These are phyloP conservation scores for Amesomyces nigricolor DNA, from an alignment of 2,329 filamentous ascomycete species.

Conservation along the genomic window DNA sequence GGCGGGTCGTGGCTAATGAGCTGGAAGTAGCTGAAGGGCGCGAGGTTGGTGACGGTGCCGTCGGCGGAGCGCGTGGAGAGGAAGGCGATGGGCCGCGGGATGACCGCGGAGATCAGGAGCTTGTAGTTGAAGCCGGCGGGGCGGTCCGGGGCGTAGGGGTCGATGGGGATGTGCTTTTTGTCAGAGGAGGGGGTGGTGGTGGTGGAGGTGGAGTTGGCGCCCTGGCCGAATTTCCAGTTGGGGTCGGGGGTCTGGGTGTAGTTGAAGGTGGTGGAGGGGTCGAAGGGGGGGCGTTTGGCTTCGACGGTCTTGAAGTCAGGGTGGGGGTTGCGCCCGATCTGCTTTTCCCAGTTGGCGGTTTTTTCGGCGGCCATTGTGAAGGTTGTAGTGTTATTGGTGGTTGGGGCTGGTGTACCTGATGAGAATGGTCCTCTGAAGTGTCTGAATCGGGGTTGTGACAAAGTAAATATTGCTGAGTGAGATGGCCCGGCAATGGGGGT, in stretches of 20 bases:
- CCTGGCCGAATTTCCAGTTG: slow-evolving; percentile 59
- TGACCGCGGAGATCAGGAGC: slow-evolving; percentile 74
- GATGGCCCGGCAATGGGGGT: not conserved
- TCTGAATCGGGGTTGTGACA: not conserved
- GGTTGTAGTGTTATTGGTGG: not conserved
- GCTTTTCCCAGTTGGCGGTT: slow-evolving; percentile 20
- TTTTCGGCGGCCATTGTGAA: slow-evolving; percentile 24
- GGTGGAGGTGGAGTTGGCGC: slow-evolving; percentile 48
- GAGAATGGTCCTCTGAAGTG: not conserved
- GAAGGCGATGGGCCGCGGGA: slow-evolving; percentile 74
- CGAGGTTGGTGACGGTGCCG: slow-evolving; percentile 65
- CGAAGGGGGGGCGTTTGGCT: slow-evolving; percentile 57
- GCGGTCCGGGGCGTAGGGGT: slow-evolving; percentile 69
- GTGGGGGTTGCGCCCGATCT: slow-evolving; percentile 60
- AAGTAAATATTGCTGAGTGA: slow-evolving; percentile 13
- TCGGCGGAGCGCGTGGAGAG: slow-evolving; percentile 53
- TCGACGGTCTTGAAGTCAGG: slow-evolving; percentile 71
- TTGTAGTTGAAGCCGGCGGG: slow-evolving; percentile 77
- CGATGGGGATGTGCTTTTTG: slow-evolving; percentile 66
- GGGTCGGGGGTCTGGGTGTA: slow-evolving; percentile 61
- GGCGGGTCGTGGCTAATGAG: slow-evolving; percentile 82
- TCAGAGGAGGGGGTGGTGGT: not conserved
- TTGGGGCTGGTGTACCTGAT: not conserved
- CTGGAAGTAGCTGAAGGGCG: slow-evolving; percentile 84
- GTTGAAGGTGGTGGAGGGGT: slow-evolving; percentile 42